Evolutionary conservation across 805 yeast genomes (phyloP).

Genomic region (Lipomyces chichibuensis): DNA sequence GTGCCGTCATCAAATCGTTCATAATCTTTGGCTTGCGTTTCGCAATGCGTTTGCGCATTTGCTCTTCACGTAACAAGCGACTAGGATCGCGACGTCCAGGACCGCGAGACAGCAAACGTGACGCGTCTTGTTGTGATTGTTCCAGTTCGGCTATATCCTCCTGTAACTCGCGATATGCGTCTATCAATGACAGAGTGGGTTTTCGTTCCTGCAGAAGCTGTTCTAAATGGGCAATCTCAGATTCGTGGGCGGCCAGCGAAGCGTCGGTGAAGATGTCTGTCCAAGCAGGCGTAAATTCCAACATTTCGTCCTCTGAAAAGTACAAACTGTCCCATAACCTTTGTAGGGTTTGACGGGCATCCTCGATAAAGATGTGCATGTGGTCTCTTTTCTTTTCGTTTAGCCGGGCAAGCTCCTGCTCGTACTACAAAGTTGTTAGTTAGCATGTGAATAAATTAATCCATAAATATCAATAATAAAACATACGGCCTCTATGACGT

Average conservation of each 20-base stretch:
- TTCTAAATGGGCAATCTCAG: constrained; percentile 58
- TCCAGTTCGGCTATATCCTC: constrained; percentile 65
- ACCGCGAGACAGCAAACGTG: constrained; percentile 66
- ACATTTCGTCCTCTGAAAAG: constrained; percentile 57
- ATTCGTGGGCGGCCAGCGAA: constrained; percentile 64
- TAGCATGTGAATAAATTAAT: background rate
- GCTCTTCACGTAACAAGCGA: constrained; percentile 79
- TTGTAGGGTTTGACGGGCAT: constrained; percentile 61
- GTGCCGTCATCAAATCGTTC: constrained; percentile 52
- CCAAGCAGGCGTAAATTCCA: constrained; percentile 51
- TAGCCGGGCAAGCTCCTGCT: constrained; percentile 60
- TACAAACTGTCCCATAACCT: constrained; percentile 65
- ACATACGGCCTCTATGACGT: constrained; percentile 34
- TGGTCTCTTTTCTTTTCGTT: constrained; percentile 61
- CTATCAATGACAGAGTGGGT: constrained; percentile 60
- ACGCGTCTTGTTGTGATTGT: constrained; percentile 75
- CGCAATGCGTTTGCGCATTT: constrained; percentile 65
- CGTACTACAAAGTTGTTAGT: constrained; percentile 46
- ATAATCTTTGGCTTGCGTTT: constrained; percentile 69
- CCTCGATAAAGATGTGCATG: constrained; percentile 68
- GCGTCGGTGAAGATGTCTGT: constrained; percentile 59
- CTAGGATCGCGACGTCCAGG: constrained; percentile 54
- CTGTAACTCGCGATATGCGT: constrained; percentile 58
- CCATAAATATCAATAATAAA: background rate
- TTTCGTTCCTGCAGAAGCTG: constrained; percentile 54